These are phyloP conservation scores for Aphanomyces euteiches DNA, from an alignment of 352 stramenopile genomes.

Conservation along the genomic window DNA sequence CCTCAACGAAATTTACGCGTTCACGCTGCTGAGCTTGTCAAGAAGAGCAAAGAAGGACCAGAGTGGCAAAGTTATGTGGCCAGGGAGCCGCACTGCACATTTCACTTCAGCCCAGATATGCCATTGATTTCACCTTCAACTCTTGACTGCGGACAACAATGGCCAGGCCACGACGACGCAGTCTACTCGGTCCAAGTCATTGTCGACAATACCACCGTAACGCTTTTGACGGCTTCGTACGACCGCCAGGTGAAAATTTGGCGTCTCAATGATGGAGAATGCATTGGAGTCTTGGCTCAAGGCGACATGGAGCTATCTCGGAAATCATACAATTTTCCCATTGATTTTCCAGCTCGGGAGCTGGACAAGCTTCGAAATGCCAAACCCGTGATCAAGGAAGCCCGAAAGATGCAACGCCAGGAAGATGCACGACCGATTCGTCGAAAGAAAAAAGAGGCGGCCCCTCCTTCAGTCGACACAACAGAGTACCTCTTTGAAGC, in stretches of 20 bases:
- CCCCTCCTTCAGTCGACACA: not conserved
- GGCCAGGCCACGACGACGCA: constrained; percentile 67
- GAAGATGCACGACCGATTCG: constrained; percentile 5
- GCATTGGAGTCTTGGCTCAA: constrained; percentile 72
- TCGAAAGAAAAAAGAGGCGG: not conserved
- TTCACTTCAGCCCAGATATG: constrained; percentile 57
- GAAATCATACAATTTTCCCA: constrained; percentile 58
- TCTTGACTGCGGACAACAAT: constrained; percentile 45
- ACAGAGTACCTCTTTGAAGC: constrained; percentile 13
- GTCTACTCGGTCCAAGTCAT: constrained; percentile 77
- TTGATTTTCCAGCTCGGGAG: constrained; percentile 72
- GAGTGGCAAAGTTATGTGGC: constrained; percentile 55
- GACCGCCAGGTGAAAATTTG: constrained; percentile 77
- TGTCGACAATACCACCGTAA: constrained; percentile 46
- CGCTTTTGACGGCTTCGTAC: constrained; percentile 70
- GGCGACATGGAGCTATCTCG: constrained; percentile 48
- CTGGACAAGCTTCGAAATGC: constrained; percentile 58
- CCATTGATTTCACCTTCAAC: constrained; percentile 43
- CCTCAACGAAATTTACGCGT: constrained; percentile 67
- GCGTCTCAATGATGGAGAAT: constrained; percentile 49
- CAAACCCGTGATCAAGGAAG: constrained; percentile 55
- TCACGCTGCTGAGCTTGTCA: constrained; percentile 61
- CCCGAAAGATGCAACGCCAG: constrained; percentile 42
- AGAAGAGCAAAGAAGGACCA: constrained; percentile 57
- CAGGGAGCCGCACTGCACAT: constrained; percentile 50